Evolutionary conservation across 129 eudicot species (phyloP).

Genomic region (Oenanthe sinensis): DNA sequence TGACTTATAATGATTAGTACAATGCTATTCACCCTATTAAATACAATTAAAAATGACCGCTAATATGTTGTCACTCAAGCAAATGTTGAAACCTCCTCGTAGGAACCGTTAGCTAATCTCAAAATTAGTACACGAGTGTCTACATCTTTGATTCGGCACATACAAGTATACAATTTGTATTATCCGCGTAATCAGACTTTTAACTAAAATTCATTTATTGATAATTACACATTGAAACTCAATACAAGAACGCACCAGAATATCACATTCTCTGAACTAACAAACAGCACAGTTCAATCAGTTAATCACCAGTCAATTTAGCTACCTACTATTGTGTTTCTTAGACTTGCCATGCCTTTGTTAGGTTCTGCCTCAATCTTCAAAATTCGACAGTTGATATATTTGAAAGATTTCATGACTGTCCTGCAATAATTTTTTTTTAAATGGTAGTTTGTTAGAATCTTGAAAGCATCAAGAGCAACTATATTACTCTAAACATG

Average conservation of each 20-base stretch:
- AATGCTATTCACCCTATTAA: neutral
- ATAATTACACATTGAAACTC: neutral
- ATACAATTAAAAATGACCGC: neutral
- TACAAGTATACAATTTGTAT: neutral
- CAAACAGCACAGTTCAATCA: neutral
- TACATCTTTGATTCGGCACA: neutral
- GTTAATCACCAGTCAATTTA: neutral
- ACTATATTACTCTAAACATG: neutral
- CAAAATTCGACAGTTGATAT: neutral
- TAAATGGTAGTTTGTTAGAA: neutral
- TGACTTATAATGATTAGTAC: neutral
- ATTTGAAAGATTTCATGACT: neutral
- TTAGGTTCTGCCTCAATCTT: neutral
- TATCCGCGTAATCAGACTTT: neutral
- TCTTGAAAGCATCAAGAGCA: neutral
- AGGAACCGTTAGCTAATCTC: neutral
- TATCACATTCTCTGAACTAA: neutral
- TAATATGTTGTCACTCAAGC: neutral
- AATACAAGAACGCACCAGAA: neutral
- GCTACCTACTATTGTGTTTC: neutral
- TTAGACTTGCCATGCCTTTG: neutral
- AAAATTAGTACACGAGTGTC: neutral
- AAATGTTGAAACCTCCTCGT: neutral
- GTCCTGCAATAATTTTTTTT: conserved; percentile 1
- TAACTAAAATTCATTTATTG: neutral